Evolutionary conservation across 2,329 filamentous ascomycete species (phyloP).

Genomic region (Penicillium olsonii): DNA sequence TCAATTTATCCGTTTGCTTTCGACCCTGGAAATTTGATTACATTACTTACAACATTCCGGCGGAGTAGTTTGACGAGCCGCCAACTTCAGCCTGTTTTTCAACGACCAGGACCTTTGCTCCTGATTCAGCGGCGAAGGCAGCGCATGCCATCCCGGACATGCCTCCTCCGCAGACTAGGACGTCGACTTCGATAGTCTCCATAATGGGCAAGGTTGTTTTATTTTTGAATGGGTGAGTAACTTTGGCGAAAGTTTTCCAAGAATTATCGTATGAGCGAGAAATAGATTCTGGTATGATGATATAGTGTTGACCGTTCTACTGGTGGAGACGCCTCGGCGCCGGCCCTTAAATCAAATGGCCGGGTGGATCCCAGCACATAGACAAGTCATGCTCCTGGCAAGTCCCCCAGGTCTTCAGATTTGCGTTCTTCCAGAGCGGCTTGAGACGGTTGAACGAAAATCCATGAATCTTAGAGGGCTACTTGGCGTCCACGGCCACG

Average conservation of each 20-base stretch:
- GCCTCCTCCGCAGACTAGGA: conserved; percentile 30
- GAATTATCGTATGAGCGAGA: neutral
- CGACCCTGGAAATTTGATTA: neutral
- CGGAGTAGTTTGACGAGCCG: conserved; percentile 29
- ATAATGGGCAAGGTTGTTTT: too few species aligned
- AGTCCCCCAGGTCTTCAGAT: too few species aligned
- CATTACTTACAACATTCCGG: conserved; percentile 30
- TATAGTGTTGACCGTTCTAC: neutral
- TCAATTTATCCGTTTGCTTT: neutral
- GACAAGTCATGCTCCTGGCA: too few species aligned
- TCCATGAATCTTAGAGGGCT: too few species aligned
- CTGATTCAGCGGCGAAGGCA: conserved; percentile 27
- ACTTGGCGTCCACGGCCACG: too few species aligned
- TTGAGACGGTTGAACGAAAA: too few species aligned
- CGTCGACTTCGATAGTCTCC: conserved; percentile 24
- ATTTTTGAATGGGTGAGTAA: too few species aligned
- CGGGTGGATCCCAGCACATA: conserved; percentile 1
- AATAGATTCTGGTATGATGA: neutral
- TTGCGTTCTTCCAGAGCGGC: too few species aligned
- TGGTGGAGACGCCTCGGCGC: neutral
- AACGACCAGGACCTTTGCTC: conserved; percentile 25
- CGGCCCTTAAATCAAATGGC: conserved; percentile 1
- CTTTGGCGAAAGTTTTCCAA: too few species aligned
- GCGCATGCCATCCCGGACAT: conserved; percentile 33
- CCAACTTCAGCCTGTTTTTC: conserved; percentile 28